A percentile compares a stretch with the other conserved stretches of the same genome.
Conservation (phyloP, 257 asterid genomes). For the Haberlea rhodopensis region DNA sequence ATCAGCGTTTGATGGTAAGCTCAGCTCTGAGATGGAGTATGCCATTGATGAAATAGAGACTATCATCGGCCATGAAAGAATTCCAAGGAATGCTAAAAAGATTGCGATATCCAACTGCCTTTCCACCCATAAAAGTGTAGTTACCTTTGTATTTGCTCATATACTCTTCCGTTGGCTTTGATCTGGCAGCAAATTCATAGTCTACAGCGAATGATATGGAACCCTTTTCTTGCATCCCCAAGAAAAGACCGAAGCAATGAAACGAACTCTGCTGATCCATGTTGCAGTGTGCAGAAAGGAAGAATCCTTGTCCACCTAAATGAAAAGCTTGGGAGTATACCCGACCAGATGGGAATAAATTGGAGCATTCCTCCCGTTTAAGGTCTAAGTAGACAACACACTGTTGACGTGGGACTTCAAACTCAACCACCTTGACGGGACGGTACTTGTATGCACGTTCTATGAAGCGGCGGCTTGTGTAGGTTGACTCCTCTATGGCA, state of each 20-base stretch:
- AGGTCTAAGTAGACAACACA: constrained; percentile 88
- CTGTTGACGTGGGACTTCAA: constrained; percentile 79
- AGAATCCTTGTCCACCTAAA: constrained; percentile 90
- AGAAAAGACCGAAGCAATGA: constrained; percentile 86
- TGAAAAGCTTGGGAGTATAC: constrained; percentile 93
- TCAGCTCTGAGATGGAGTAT: constrained; percentile 82
- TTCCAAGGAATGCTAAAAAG: constrained; percentile 75
- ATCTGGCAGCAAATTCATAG: constrained; percentile 82
- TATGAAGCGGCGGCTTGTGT: constrained; percentile 55
- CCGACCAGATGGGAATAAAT: constrained; percentile 72
- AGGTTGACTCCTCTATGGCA: constrained; percentile 56
- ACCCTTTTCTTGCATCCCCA: constrained; percentile 96
- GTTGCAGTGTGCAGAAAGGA: constrained; percentile 89
- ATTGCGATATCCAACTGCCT: constrained; percentile 88
- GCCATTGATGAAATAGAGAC: constrained; percentile 63
- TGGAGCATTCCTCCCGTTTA: constrained; percentile 68
- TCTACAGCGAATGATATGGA: constrained; percentile 75
- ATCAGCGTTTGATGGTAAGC: constrained; percentile 63
- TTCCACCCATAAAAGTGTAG: constrained; percentile 84
- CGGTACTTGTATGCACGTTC: constrained; percentile 86
- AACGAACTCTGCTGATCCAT: constrained; percentile 88
- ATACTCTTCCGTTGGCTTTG: constrained; percentile 74
- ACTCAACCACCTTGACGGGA: constrained; percentile 81
- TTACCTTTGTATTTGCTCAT: constrained; percentile 79
- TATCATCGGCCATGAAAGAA: constrained; percentile 79